Evolutionary conservation across 768 basidiomycete genomes (phyloP).

Genomic region (Suillus sp.): DNA sequence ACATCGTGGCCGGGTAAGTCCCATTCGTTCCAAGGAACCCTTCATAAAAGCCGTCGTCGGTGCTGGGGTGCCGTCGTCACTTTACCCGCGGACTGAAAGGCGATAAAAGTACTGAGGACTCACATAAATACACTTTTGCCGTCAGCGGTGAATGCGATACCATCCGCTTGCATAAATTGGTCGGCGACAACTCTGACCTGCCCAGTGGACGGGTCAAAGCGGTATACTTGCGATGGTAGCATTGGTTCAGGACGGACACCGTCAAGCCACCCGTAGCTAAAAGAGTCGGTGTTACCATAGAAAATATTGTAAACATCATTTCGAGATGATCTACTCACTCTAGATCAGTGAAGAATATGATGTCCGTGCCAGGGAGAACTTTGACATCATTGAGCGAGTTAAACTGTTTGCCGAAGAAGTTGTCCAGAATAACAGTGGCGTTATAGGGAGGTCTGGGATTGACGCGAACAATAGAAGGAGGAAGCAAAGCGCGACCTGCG

Average conservation of each 20-base stretch:
- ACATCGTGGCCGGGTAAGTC: constrained; percentile 30
- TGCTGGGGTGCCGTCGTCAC: too few relatives aligned
- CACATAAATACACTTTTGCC: constrained; percentile 35
- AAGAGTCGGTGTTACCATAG: too few relatives aligned
- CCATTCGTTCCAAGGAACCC: constrained; percentile 24
- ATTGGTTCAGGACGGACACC: too few relatives aligned
- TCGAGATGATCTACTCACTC: too few relatives aligned
- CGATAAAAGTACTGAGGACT: too few relatives aligned
- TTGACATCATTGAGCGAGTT: constrained; percentile 83
- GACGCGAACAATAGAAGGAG: constrained; percentile 65
- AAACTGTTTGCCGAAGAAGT: constrained; percentile 79
- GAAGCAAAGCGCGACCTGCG: constrained; percentile 63
- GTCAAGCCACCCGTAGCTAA: constrained; percentile 37
- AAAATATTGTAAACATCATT: too few relatives aligned
- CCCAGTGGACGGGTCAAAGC: too few relatives aligned
- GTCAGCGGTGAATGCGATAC: constrained; percentile 38
- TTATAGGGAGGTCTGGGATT: constrained; percentile 67
- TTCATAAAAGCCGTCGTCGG: constrained; percentile 25
- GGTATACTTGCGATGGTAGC: too few relatives aligned
- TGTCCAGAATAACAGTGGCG: constrained; percentile 70
- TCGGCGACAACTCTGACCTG: too few relatives aligned
- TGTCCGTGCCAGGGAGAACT: constrained; percentile 63
- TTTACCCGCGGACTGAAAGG: too few relatives aligned
- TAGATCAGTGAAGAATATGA: constrained; percentile 75
- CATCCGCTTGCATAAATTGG: constrained; percentile 40